Conservation (phyloP, 495 filamentous ascomycete species). For the Chaetomium tenue region DNA sequence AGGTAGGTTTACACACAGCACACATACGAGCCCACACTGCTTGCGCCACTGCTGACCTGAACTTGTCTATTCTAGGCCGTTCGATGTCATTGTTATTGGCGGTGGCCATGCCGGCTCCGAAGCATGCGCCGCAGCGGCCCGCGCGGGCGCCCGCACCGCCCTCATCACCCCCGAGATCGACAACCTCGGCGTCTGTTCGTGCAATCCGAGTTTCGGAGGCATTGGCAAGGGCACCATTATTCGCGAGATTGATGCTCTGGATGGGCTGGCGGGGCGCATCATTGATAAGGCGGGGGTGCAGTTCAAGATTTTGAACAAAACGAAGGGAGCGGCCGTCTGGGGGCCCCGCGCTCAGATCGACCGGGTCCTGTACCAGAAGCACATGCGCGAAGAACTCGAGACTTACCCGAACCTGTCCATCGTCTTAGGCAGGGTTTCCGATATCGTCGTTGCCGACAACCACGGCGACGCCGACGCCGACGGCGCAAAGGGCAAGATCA, state of each 20-base stretch:
- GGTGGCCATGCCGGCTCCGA: conserved; percentile 95
- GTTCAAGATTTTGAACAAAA: conserved; percentile 82
- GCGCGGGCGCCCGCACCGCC: conserved; percentile 83
- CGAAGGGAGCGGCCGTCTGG: conserved; percentile 95
- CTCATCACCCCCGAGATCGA: conserved; percentile 82
- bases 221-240: conserved; percentile 99
- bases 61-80: conserved; percentile 53
- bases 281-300: conserved; percentile 93
- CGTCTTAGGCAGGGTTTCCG: conserved; percentile 83
- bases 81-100: conserved; percentile 93
- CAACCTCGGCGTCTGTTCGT: conserved; percentile 94
- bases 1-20: conserved; percentile 30
- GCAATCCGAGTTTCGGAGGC: conserved; percentile 95
- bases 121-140: conserved; percentile 89
- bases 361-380: conserved; percentile 78
- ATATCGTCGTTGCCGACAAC: conserved; percentile 71
- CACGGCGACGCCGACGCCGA: conserved; percentile 40
- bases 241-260: conserved; percentile 91
- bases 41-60: neutral
- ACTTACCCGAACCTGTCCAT: conserved; percentile 73
- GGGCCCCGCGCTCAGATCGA: conserved; percentile 96
- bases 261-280: conserved; percentile 84
- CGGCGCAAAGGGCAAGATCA: conserved; percentile 69
- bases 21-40: neutral
- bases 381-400: conserved; percentile 86